Evolutionary conservation across 768 basidiomycete species (phyloP).

Genomic region (Paxillus rubicundulus): DNA sequence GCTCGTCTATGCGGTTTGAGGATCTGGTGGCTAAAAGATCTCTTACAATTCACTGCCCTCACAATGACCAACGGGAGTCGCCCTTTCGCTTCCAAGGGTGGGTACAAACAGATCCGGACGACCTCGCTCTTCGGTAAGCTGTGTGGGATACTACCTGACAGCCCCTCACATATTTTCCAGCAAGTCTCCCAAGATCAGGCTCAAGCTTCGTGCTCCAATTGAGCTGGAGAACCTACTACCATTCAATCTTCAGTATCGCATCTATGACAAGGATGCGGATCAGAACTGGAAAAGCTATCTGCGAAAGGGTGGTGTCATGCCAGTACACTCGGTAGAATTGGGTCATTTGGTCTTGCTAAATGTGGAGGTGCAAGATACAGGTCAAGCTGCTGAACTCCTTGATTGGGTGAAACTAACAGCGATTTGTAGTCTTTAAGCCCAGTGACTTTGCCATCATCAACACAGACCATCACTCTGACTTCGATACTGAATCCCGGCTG

Average conservation of each 20-base stretch:
- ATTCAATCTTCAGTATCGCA: slow-evolving; percentile 91
- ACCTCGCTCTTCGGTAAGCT: slow-evolving; percentile 54
- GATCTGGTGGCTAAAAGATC: slow-evolving; percentile 69
- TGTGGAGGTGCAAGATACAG: slow-evolving; percentile 86
- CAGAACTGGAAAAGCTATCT: slow-evolving; percentile 95
- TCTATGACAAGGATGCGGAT: slow-evolving; percentile 93
- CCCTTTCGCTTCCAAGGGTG: slow-evolving; percentile 94
- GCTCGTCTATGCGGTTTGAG: slow-evolving; percentile 82
- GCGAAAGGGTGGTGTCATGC: slow-evolving; percentile 90
- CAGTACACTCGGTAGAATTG: slow-evolving; percentile 93
- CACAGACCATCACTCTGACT: slow-evolving; percentile 87
- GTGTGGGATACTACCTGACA: not conserved
- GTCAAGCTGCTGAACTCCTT: slow-evolving; percentile 38
- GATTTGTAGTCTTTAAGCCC: slow-evolving; percentile 71
- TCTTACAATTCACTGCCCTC: slow-evolving; percentile 83
- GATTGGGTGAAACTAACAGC: not conserved
- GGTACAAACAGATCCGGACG: slow-evolving; percentile 69
- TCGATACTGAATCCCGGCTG: slow-evolving; percentile 73
- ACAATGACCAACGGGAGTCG: slow-evolving; percentile 75
- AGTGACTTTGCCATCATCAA: slow-evolving; percentile 98
- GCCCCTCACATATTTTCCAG: slow-evolving; percentile 38
- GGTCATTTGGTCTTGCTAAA: slow-evolving; percentile 87
- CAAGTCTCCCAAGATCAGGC: slow-evolving; percentile 78
- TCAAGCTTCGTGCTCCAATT: slow-evolving; percentile 88
- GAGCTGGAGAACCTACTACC: slow-evolving; percentile 96